A percentile compares a stretch with the other conserved stretches of the same genome.
Evolutionary conservation across 768 basidiomycete genomes (phyloP).

Genomic region (Ramaria sp.): DNA sequence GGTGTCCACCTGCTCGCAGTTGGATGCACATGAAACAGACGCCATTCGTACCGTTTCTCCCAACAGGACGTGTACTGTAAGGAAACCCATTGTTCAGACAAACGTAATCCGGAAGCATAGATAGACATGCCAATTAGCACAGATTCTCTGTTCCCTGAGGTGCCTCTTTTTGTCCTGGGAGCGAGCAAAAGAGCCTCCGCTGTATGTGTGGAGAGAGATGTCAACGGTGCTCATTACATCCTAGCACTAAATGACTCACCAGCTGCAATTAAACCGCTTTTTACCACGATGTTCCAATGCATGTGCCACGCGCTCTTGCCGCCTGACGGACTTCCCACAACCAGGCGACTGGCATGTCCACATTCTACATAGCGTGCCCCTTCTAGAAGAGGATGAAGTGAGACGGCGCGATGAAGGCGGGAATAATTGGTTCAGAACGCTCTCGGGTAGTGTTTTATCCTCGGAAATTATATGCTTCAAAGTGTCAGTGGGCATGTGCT

Average conservation of each 20-base stretch:
- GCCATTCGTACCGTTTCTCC: background rate
- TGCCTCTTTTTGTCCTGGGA: conserved; percentile 3
- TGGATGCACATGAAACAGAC: background rate
- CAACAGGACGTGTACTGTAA: background rate
- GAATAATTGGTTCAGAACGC: background rate
- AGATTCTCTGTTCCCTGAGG: background rate
- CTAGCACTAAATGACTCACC: background rate
- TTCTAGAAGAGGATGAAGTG: background rate
- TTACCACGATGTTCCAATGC: background rate
- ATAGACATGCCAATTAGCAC: background rate
- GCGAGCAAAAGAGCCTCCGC: conserved; percentile 1
- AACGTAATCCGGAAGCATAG: background rate
- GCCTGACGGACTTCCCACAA: background rate
- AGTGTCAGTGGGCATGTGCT: background rate
- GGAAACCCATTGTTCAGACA: background rate
- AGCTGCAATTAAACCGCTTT: conserved; percentile 5
- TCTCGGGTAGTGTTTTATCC: background rate
- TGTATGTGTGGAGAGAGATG: background rate
- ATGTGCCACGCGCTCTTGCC: conserved; percentile 3
- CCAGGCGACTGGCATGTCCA: conserved; percentile 1
- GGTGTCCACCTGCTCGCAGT: background rate
- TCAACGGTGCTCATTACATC: background rate
- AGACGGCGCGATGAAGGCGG: background rate
- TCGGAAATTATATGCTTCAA: background rate
- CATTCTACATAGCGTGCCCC: background rate